These are phyloP conservation scores for Nidula niveotomentosa DNA, from an alignment of 1,284 basidiomycete genomes.

Conservation along the genomic window DNA sequence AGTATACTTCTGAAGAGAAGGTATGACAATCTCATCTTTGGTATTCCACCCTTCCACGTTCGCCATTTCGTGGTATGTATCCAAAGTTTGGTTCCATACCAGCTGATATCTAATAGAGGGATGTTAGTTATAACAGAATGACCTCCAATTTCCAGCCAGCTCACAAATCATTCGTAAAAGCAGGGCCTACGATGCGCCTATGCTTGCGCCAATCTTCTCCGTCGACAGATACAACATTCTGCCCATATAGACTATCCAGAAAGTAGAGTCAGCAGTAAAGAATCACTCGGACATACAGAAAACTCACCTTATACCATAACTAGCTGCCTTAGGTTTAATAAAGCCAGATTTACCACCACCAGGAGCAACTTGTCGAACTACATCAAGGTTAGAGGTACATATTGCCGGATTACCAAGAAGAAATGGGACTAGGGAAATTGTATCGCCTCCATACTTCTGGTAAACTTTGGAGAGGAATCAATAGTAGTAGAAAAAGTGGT, in stretches of 20 bases:
- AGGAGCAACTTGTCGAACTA: conserved; percentile 41
- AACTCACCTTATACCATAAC: conserved; percentile 28
- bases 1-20: conserved; percentile 37
- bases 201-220: conserved; percentile 48
- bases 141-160: conserved; percentile 6
- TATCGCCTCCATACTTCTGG: conserved; percentile 36
- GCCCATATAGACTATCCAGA: conserved; percentile 39
- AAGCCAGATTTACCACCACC: conserved; percentile 36
- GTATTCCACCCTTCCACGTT: conserved; percentile 38
- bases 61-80: conserved; percentile 45
- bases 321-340: conserved; percentile 35
- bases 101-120: conserved; percentile 34
- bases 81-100: conserved; percentile 42
- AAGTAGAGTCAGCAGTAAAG: background rate
- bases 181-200: conserved; percentile 45
- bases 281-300: background rate
- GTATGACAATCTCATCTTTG: conserved; percentile 33
- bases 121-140: background rate
- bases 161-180: conserved; percentile 47
- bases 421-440: conserved; percentile 42
- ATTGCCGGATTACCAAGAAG: conserved; percentile 35
- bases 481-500: background rate
- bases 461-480: background rate
- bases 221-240: conserved; percentile 43
- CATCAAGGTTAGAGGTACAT: conserved; percentile 48